phyloP scores from a whole-genome alignment of 805 yeast genomes.

The Monosporozyma unispora region DNA sequence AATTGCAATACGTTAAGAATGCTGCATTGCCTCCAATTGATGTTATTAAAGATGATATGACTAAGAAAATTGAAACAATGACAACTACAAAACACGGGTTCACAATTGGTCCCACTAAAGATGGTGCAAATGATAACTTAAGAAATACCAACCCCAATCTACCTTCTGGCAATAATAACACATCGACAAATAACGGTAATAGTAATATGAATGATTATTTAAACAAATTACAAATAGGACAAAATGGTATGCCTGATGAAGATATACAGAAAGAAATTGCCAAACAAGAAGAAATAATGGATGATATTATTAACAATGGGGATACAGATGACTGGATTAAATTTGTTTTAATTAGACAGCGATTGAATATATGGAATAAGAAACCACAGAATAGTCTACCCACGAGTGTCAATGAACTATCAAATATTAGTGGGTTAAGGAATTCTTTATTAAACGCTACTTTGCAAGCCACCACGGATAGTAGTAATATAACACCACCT shows the following conservation, averaged over 20 bases:
- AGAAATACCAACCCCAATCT: background rate
- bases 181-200: background rate
- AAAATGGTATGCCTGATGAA: conserved; percentile 5
- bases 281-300: conserved; percentile 20
- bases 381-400: conserved; percentile 12
- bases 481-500: background rate
- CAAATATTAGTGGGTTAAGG: conserved; percentile 21
- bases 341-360: conserved; percentile 25
- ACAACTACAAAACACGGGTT: background rate
- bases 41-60: conserved; percentile 2
- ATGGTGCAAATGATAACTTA: background rate
- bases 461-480: background rate
- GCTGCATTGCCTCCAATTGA: conserved; percentile 30
- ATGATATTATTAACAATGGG: conserved; percentile 25
- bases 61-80: background rate
- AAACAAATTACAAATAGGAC: conserved; percentile 18
- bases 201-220: conserved; percentile 25
- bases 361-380: conserved; percentile 17
- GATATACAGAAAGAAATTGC: conserved; percentile 12
- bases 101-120: conserved; percentile 2
- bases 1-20: conserved; percentile 36
- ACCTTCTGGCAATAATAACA: background rate
- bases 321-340: conserved; percentile 33
- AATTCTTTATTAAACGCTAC: conserved; percentile 13
- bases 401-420: conserved; percentile 11